Evolutionary conservation across 2,329 filamentous ascomycete genomes (phyloP).

Genomic region (Magnaporthiopsis rhizophila): DNA sequence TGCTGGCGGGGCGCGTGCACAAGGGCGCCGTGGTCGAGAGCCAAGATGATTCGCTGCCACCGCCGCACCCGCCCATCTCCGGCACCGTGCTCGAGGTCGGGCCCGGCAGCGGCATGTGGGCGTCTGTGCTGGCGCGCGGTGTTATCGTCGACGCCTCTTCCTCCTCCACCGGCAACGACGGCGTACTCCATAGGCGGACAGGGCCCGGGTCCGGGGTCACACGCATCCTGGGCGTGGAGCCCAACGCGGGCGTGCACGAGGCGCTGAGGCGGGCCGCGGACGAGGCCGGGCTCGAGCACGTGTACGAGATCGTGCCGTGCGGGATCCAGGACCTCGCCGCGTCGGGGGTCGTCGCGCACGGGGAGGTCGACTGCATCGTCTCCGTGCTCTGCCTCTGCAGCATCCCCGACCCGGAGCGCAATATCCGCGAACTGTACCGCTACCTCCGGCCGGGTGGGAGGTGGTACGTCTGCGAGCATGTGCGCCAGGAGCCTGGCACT

Average conservation of each 20-base stretch:
- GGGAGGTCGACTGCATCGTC: conserved; percentile 50
- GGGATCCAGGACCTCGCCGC: conserved; percentile 50
- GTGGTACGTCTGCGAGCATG: conserved; percentile 58
- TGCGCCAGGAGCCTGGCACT: conserved; percentile 31
- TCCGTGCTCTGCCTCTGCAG: conserved; percentile 55
- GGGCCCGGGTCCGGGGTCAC: conserved; percentile 20
- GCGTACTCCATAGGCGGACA: no score
- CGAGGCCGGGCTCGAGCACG: conserved; percentile 43
- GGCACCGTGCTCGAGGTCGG: conserved; percentile 56
- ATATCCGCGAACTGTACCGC: conserved; percentile 46
- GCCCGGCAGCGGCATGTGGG: conserved; percentile 53
- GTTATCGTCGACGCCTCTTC: conserved; percentile 13
- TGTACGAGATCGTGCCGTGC: conserved; percentile 54
- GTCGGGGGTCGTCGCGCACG: conserved; percentile 37
- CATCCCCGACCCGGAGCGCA: conserved; percentile 50
- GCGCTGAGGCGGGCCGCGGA: conserved; percentile 37
- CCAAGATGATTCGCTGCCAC: background rate
- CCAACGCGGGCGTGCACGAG: conserved; percentile 45
- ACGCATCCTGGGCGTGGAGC: conserved; percentile 56
- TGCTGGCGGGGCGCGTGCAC: conserved; percentile 42
- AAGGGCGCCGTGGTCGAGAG: conserved; percentile 27
- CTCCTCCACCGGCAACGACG: background rate
- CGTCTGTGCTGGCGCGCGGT: conserved; percentile 35
- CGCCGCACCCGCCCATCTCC: conserved; percentile 27
- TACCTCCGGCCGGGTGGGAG: conserved; percentile 53